Evolutionary conservation across 306 rosid species (phyloP).

Genomic region (Ceratonia siliqua): DNA sequence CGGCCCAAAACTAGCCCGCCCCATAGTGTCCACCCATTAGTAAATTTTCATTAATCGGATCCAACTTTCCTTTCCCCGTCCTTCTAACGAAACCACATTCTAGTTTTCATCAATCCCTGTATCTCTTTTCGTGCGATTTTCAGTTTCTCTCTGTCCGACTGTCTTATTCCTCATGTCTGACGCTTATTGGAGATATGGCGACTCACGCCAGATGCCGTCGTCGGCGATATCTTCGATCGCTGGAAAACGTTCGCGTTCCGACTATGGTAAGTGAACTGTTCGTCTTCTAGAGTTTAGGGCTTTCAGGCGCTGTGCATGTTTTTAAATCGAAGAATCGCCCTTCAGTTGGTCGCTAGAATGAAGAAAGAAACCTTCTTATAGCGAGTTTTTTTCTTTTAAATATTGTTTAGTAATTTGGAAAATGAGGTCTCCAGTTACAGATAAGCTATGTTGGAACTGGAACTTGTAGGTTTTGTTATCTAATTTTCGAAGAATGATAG

Average conservation of each 20-base stretch:
- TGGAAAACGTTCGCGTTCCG: slow-evolving; percentile 87
- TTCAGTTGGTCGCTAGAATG: not conserved
- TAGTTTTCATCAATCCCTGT: not conserved
- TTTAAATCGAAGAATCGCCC: not conserved
- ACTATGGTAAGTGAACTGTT: slow-evolving; percentile 53
- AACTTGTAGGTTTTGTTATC: slow-evolving; percentile 3
- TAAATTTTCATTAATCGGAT: too few relatives aligned
- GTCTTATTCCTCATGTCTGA: slow-evolving; percentile 58
- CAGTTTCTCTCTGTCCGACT: not conserved
- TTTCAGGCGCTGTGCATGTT: not conserved
- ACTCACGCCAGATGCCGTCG: slow-evolving; percentile 61
- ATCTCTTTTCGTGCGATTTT: not conserved
- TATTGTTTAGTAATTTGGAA: not conserved
- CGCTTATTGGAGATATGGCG: slow-evolving; percentile 89
- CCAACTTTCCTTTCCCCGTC: not conserved
- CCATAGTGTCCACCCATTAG: too few relatives aligned
- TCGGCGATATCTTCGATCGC: slow-evolving; percentile 52
- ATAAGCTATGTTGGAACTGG: not conserved
- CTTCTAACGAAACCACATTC: too few relatives aligned
- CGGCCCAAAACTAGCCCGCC: too few relatives aligned
- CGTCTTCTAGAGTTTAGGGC: slow-evolving; percentile 30
- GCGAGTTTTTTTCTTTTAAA: too few relatives aligned
- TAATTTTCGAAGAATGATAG: not conserved
- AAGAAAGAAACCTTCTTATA: not conserved
- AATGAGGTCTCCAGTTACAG: not conserved